Base-by-base conservation (phyloP, 495 filamentous ascomycete genomes). In the Penicillium flavigenum region DNA sequence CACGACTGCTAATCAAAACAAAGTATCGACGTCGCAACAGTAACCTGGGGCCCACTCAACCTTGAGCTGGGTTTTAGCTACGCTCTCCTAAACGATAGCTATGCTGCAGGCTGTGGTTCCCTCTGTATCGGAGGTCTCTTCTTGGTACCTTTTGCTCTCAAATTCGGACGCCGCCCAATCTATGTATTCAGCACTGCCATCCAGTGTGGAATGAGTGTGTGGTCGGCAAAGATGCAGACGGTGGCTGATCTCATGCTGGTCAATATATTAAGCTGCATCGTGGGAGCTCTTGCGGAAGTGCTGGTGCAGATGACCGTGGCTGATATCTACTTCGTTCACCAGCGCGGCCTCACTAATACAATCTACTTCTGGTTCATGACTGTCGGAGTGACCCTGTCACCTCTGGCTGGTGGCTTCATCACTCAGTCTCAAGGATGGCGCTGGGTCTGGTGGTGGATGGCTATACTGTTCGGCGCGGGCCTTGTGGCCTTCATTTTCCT, bases 401-500 rank as follows among this genome's bases (percentile, higher is more conserved):
- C 76, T 8, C 61, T 83, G 3, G 68, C 76, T 8, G 72, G 71
- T 38, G 79, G 80, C 1, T 75, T 71, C 50, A 72, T 78, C 16
- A 75, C 76, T 2, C 27, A 29, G 27, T 69, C 68, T 14, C 73
- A 77, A 44, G 76, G 76, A 0, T 82, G 79, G 79, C 59, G 45
- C 3, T 81, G 79, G 78, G 70, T 80, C 6, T 82, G 76, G 71
- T 82, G 79, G 79, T 79, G 75, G 72, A 71, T 66, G 48, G 68
- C 67, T 7, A 79, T 81, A 27, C 63, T 80, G 19, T 70, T 79
- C 24, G 79, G 73, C 2, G 47, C 31, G 1, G 59, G 62, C 2
- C 47, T 67, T 4, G 31, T 61, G 11, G 51, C 38, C 7, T 62
- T 67, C 22, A 22, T 62, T 5, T 67, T 36, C 14, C 14, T 36